Base-by-base conservation (phyloP, 2,329 filamentous ascomycete genomes). In the Fusarium longipes region DNA sequence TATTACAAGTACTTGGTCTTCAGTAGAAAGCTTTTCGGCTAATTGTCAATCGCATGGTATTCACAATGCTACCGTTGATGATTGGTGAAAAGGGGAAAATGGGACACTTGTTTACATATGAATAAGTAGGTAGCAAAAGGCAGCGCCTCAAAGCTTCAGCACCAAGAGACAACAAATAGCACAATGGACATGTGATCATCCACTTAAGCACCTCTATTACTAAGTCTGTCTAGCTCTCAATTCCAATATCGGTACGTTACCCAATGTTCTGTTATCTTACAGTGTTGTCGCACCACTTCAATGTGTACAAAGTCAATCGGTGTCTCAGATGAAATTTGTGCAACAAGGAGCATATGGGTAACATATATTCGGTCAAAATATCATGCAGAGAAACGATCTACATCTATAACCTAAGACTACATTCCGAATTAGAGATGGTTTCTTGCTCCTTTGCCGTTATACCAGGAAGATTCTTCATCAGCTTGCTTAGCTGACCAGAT, bases 1-100 rank as follows among this genome's bases (percentile, higher is more conserved):
- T 27, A 27, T 27, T 8, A 27, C 3, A 2, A 3, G 5, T 2
- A 27, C 1, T 5, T 43, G 7, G 2, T 10, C 12, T 44, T 3
- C 8, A 3, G 8, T 2, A 11, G 8, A 17, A 17, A 0, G 1
- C 4, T 4, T 10, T 15, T 5, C 10, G 5, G 0, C 8, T 15
- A 1, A 9, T 44, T 14, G 15, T 29, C 3, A 18, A 20, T 2
- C 24, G 17, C 7, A 3, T 14, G 8, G 6, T 17, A 8, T 40
- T 10, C 5, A 6, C 36, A 17, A 17, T 24, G 17, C 20, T 10
- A 5, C 5, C 14, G 14, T 40, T 8, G 9, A 17, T 5, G 2
- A 17, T 17, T 1, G 11, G 8, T 24, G 8, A 8, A 8, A 4
- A 3, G 14, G 6, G 3, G n/a, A n/a, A n/a, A n/a, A n/a, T n/a